Evolutionary conservation across 805 yeast genomes (phyloP).

Genomic region (Pichia deserticola): DNA sequence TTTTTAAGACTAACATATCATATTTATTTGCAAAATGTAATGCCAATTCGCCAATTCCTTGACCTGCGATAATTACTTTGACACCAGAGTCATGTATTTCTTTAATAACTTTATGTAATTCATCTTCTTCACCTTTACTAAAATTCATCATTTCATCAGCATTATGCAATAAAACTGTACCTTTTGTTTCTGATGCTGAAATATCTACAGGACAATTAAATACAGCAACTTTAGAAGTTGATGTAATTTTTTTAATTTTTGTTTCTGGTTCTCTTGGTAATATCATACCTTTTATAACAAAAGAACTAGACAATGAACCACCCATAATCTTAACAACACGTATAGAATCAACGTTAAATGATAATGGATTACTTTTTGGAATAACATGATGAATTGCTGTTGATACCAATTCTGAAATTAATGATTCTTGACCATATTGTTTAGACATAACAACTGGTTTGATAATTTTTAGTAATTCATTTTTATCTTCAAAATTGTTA

Average conservation of each 20-base stretch:
- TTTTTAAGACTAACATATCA: constrained; percentile 76
- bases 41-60: constrained; percentile 87
- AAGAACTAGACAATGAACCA: constrained; percentile 60
- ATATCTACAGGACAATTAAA: constrained; percentile 92
- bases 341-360: constrained; percentile 86
- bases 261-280: constrained; percentile 98
- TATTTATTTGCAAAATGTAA: constrained; percentile 87
- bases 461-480: constrained; percentile 62
- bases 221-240: constrained; percentile 78
- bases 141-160: constrained; percentile 96
- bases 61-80: constrained; percentile 87
- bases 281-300: constrained; percentile 94
- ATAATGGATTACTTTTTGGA: constrained; percentile 56
- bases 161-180: constrained; percentile 90
- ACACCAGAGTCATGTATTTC: constrained; percentile 82
- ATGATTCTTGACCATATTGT: constrained; percentile 82
- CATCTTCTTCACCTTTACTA: constrained; percentile 93
- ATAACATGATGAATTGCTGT: constrained; percentile 77
- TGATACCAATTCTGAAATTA: constrained; percentile 67
- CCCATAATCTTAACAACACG: constrained; percentile 98
- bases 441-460: constrained; percentile 88
- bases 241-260: constrained; percentile 53
- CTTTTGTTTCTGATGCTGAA: constrained; percentile 95
- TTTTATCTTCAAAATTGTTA: constrained; percentile 45
- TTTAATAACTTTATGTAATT: constrained; percentile 76